A percentile compares a stretch with the other conserved stretches of the same genome.
phyloP scores from a whole-genome alignment of 768 basidiomycete genomes.

The Kwoniella sp. region DNA sequence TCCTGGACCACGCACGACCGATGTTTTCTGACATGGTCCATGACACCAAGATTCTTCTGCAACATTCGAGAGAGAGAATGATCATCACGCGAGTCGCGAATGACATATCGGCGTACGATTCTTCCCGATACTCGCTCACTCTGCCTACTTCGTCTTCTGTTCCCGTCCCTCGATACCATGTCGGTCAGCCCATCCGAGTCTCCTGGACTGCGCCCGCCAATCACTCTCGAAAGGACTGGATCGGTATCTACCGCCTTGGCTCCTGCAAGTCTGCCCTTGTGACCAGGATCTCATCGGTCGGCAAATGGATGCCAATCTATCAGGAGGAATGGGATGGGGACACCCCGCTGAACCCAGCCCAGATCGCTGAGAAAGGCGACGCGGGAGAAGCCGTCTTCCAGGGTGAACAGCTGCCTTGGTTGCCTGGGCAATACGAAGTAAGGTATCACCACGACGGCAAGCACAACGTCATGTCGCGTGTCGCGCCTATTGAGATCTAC shows the following conservation, averaged over 20 bases:
- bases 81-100: conserved; percentile 88
- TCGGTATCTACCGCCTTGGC: conserved; percentile 72
- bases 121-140: conserved; percentile 69
- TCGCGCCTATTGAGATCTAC: conserved; percentile 81
- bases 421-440: conserved; percentile 79
- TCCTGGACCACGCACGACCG: conserved; percentile 83
- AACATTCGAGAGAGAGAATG: conserved; percentile 83
- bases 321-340: conserved; percentile 92
- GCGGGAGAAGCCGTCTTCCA: conserved; percentile 68
- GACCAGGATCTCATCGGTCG: conserved; percentile 77
- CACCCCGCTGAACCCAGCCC: conserved; percentile 53
- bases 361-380: conserved; percentile 19
- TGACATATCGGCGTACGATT: conserved; percentile 75
- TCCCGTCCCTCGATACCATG: conserved; percentile 62
- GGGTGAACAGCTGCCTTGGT: conserved; percentile 78
- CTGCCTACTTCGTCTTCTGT: conserved; percentile 53
- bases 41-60: conserved; percentile 84
- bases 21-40: conserved; percentile 82
- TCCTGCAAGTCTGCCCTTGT: conserved; percentile 78
- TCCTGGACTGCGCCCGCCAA: conserved; percentile 79
- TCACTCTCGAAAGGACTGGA: conserved; percentile 92
- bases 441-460: conserved; percentile 85
- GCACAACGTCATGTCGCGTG: conserved; percentile 85
- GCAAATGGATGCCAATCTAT: conserved; percentile 89
- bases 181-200: conserved; percentile 83